These are phyloP conservation scores for cucumber (Cucumis sativus) DNA, from an alignment of 306 rosid genomes.

Conservation along the genomic window Cucumber_9930_V3 NC_026659.2:21397501-21398000, in stretches of 20 bases:
- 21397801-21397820: neutral
- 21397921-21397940: no score
- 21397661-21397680: slow-evolving; percentile 29
- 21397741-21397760: slow-evolving; percentile 34
- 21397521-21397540: neutral
- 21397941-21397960: no score
- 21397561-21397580: slow-evolving; percentile 25
- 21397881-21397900: no score
- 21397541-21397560: neutral
- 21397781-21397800: neutral
- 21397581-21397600: slow-evolving; percentile 16
- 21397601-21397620: neutral
- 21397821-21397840: neutral
- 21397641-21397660: slow-evolving; percentile 26
- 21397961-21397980: no score
- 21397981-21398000: no score
- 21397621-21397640: slow-evolving; percentile 24
- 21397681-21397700: slow-evolving; percentile 27
- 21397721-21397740: slow-evolving; percentile 7
- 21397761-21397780: slow-evolving; percentile 14
- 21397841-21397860: no score
- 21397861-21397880: no score
- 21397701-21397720: slow-evolving; percentile 14
- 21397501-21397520: neutral
- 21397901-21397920: no score